Conservation (phyloP, 306 rosid genomes). For the Citrullus amarus region DNA sequence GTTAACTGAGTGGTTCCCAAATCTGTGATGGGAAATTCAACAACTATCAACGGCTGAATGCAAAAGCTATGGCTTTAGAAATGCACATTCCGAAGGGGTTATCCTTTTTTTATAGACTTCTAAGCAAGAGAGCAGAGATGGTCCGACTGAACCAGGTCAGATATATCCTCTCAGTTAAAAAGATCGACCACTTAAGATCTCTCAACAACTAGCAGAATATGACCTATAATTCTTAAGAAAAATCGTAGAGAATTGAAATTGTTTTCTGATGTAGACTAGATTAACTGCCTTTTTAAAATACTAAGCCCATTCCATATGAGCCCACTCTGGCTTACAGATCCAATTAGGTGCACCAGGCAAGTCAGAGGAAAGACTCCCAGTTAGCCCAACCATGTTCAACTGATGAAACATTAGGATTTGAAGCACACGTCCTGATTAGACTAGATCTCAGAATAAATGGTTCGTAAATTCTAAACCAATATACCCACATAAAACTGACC, state of each 20-base stretch:
- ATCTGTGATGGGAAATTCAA: not conserved
- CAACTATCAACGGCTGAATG: not conserved
- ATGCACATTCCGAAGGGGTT: not conserved
- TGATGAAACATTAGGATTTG: not conserved
- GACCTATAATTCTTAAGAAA: not conserved
- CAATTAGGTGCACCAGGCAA: not conserved
- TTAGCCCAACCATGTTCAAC: not conserved
- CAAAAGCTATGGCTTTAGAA: not conserved
- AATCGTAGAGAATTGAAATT: not conserved
- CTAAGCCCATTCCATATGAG: not conserved
- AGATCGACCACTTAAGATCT: not conserved
- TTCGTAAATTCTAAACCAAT: not conserved
- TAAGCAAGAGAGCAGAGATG: not conserved
- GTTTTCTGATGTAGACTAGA: not conserved
- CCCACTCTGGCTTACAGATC: not conserved
- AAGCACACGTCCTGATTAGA: not conserved
- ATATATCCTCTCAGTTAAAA: not conserved
- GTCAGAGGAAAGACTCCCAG: not conserved
- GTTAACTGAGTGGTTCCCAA: not conserved
- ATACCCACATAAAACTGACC: constrained; percentile 37
- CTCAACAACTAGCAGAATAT: not conserved
- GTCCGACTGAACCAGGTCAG: not conserved
- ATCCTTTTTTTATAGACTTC: not conserved
- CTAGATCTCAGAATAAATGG: not conserved
- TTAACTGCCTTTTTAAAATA: not conserved